Base-by-base conservation (phyloP, 768 basidiomycete genomes). In the Crepidotus variabilis region DNA sequence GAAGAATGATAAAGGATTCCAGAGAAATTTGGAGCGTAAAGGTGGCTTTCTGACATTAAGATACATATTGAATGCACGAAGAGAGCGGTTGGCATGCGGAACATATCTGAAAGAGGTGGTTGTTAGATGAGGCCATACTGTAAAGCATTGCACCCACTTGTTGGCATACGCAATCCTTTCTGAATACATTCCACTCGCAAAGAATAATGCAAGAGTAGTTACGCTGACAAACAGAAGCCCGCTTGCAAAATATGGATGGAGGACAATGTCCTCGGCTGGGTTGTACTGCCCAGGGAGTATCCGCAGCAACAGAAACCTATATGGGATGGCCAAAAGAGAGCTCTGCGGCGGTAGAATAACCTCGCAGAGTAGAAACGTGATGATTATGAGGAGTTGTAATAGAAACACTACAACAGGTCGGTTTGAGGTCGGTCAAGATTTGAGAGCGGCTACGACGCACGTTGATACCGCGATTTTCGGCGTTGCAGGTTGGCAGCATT, bases 141-240 rank as follows among this genome's bases (percentile, higher is more conserved):
- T 36, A 36, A 18, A 22, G 53, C 33, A 39, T 56, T 28, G 21
- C 3, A 53, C 89, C 65, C 69, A 95, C 95, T 88, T 88, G 75
- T 97, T 94, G 18, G 96, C 94, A 69, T 97, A 98, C 2, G 85
- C 90, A 63, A 98, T 95, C 75, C 96, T 95, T 71, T 99, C 94
- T 2, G 88, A 78, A 65, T 98, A 99, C 84, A 95, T 90, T 16
- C 96, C 96, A 63, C 91, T 95, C 8, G 94, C 93, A 69, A 97
- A 98, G 79, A 98, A 97, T 36, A 99, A 81, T 32, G 90, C 82
- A 7, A 98, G 84, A 1, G 95, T 95, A 13, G 93, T 94, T 53
- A 93, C 85, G 18, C 88, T 84, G 24, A 98, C 92, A 58, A 96
- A 90, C 10, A 97, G 75, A 35, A 94, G 72, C 1, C 90, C 92